phyloP scores from a whole-genome alignment of 768 basidiomycete genomes.

The Boletus tylopilopsis region DNA sequence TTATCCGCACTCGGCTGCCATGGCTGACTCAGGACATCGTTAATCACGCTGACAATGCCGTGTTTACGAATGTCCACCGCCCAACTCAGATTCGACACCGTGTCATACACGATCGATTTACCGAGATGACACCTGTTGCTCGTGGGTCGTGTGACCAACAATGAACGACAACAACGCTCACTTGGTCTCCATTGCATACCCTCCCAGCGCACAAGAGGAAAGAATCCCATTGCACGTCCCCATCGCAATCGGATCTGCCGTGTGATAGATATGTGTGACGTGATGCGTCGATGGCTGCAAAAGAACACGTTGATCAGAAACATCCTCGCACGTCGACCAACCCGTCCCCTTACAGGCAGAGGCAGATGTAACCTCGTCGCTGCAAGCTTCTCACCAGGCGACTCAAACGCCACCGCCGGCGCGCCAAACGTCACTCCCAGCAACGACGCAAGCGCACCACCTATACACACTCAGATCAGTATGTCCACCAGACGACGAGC shows the following conservation, averaged over 20 bases:
- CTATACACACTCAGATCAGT: constrained; percentile 28
- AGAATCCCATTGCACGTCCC: constrained; percentile 79
- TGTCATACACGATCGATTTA: constrained; percentile 85
- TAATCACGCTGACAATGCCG: constrained; percentile 74
- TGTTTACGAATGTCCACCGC: constrained; percentile 78
- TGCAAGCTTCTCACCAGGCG: constrained; percentile 84
- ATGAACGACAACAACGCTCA: constrained; percentile 26
- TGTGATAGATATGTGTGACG: constrained; percentile 90
- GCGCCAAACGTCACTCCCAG: constrained; percentile 86
- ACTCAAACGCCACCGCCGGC: constrained; percentile 85
- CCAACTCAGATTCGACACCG: constrained; percentile 85
- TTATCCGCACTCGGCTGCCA: constrained; percentile 65
- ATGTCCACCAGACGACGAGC: constrained; percentile 10
- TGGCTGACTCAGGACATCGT: constrained; percentile 61
- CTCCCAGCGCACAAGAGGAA: constrained; percentile 78
- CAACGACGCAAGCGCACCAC: constrained; percentile 73
- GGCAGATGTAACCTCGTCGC: constrained; percentile 81
- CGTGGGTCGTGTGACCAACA: not conserved
- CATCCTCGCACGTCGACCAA: not conserved
- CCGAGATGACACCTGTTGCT: constrained; percentile 76
- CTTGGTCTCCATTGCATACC: constrained; percentile 86
- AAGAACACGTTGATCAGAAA: not conserved
- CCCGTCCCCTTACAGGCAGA: constrained; percentile 55
- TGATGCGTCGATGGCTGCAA: constrained; percentile 67
- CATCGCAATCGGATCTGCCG: constrained; percentile 93